Conservation (phyloP, 495 filamentous ascomycete genomes). For the Trichoderma gamsii region DNA sequence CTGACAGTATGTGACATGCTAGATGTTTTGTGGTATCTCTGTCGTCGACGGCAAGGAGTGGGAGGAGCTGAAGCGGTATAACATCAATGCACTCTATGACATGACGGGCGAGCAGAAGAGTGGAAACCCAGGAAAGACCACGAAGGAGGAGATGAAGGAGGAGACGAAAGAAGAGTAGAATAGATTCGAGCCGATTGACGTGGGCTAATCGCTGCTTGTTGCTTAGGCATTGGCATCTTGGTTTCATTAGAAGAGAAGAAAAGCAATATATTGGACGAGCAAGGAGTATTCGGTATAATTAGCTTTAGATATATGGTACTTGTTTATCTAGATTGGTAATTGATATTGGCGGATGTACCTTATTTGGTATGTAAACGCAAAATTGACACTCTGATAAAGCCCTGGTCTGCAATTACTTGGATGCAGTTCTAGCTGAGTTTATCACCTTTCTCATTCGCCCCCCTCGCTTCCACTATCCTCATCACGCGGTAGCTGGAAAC, state of each 20-base stretch:
- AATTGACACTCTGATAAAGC: background rate
- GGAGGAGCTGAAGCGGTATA: slow-evolving; percentile 43
- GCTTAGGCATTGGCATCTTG: too few relatives aligned
- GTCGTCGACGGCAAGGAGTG: slow-evolving; percentile 44
- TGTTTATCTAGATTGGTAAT: too few relatives aligned
- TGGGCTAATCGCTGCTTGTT: too few relatives aligned
- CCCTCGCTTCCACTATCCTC: slow-evolving; percentile 45
- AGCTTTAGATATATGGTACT: too few relatives aligned
- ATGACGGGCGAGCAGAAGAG: slow-evolving; percentile 22
- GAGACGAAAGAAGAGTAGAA: background rate
- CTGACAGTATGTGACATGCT: background rate
- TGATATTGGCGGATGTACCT: too few relatives aligned
- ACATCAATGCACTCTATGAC: slow-evolving; percentile 41
- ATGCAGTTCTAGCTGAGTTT: background rate
- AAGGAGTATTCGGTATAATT: too few relatives aligned
- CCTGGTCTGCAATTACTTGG: background rate
- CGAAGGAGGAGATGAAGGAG: background rate
- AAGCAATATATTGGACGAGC: too few relatives aligned
- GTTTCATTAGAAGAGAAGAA: too few relatives aligned
- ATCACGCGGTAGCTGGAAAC: slow-evolving; percentile 70
- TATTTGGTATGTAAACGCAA: too few relatives aligned
- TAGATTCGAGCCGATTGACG: too few relatives aligned
- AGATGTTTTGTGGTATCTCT: slow-evolving; percentile 42
- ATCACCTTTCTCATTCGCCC: too few relatives aligned
- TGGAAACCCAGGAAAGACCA: background rate